Base-by-base conservation (phyloP, 1,139 yeast species). In the Tardiomyces blankii region DNA sequence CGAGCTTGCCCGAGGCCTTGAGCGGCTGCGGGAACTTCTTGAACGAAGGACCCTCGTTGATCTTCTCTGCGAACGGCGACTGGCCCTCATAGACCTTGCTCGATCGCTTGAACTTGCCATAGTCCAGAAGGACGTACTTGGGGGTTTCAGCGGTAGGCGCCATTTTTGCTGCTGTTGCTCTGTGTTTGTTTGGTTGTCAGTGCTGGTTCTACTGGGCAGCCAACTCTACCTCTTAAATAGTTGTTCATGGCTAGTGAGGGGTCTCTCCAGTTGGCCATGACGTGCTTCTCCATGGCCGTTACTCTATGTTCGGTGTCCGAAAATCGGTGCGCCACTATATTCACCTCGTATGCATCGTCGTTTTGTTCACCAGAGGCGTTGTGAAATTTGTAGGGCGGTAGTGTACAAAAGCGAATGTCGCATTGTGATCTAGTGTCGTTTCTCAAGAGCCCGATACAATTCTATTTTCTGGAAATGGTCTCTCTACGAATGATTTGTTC, bases 31-130 rank as follows among this genome's bases (percentile, higher is more conserved):
- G 51, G 9, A 33, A 32, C 6, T 39, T 33, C 18, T 50, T 42
- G 1, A 47, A 49, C 4, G 56, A 51, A 27, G 54, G 48, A 1
- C 57, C 57, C 39, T 51, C 55, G 19, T 38, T 42, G n/a, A 48
- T 45, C 40, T 46, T 50, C 33, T 49, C 53, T 1, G 60, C 59
- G 40, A 44, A 56, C 4, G 62, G 61, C 13, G 62, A 58, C 11
- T 54, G 54, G 12, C 63, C 63, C 19, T 42, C 40, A 11, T 30
- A 30, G n/a, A 30, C 16, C 16, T 30, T 30, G 16, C 16, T 14
- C n/a, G n/a, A 35, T 14, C 16, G 11, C 41, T 42, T 48, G 46
- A 46, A 43, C 42, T 44, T 44, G 9, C 32, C 45, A 14, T 46
- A 35, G 42, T 47, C 43, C 19, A 46, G 39, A 38, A 32, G 42